A percentile compares a stretch with the other conserved stretches of the same genome.
Conservation (phyloP, 371 early-diverging fungal genomes). For the Apophysomyces elegans region DNA sequence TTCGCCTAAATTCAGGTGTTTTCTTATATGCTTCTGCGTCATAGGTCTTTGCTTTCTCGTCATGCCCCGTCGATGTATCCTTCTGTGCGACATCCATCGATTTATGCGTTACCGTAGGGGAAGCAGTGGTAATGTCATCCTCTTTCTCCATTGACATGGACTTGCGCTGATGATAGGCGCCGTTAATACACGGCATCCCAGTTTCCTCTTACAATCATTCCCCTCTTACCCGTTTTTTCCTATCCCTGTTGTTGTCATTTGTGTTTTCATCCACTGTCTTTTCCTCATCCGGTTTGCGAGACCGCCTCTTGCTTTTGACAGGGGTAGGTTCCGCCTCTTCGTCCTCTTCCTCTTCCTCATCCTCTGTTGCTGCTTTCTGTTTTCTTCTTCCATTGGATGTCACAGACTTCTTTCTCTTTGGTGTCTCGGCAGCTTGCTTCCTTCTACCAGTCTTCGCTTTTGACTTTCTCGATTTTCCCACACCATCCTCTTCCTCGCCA, state of each 20-base stretch:
- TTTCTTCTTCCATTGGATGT: conserved; percentile 18
- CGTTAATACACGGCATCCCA: not conserved
- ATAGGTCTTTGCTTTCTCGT: conserved; percentile 7
- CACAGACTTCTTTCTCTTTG: conserved; percentile 19
- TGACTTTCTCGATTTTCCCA: conserved; percentile 11
- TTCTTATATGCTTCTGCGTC: conserved; percentile 12
- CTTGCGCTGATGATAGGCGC: conserved; percentile 33
- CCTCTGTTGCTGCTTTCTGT: conserved; percentile 10
- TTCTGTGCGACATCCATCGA: conserved; percentile 16
- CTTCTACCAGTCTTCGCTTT: conserved; percentile 14
- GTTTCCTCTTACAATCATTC: not conserved
- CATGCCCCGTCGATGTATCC: not conserved
- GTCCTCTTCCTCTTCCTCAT: conserved; percentile 22
- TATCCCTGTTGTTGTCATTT: conserved; percentile 14
- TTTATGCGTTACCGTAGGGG: conserved; percentile 13
- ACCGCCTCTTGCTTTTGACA: conserved; percentile 33
- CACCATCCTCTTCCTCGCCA: conserved; percentile 24
- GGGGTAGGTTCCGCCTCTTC: conserved; percentile 16
- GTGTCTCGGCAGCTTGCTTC: conserved; percentile 11
- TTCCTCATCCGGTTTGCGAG: conserved; percentile 25
- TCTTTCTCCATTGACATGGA: conserved; percentile 36
- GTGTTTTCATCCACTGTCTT: conserved; percentile 24
- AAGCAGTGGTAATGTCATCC: conserved; percentile 11
- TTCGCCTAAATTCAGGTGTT: conserved; percentile 30
- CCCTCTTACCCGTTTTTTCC: conserved; percentile 41